Evolutionary conservation across 2,329 filamentous ascomycete genomes (phyloP).

Genomic region (Rutstroemia sp.): DNA sequence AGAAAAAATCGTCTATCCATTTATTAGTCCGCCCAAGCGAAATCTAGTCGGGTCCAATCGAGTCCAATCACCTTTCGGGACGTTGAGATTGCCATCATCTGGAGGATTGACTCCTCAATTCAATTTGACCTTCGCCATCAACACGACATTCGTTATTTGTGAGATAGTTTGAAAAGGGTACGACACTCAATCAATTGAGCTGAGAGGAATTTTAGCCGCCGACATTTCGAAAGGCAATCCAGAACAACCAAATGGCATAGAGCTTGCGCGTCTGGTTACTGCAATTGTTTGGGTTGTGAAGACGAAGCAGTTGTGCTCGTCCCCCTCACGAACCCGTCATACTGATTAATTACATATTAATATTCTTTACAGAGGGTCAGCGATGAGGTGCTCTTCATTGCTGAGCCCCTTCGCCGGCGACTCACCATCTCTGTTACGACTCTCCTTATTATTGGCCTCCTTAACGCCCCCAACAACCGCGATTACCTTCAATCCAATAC

Average conservation of each 20-base stretch:
- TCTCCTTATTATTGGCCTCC: constrained; percentile 32
- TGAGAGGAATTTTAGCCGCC: not conserved
- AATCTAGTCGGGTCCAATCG: not conserved
- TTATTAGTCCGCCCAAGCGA: not conserved
- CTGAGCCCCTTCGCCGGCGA: constrained; percentile 22
- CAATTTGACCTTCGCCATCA: not conserved
- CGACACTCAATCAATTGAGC: not conserved
- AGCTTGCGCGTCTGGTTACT: constrained; percentile 2
- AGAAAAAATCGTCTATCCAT: not conserved
- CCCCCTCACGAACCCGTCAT: constrained; percentile 9
- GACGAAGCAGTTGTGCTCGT: constrained; percentile 14
- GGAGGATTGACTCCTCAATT: not conserved
- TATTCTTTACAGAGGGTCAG: constrained; percentile 15
- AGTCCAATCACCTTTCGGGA: not conserved
- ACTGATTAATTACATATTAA: constrained; percentile 11
- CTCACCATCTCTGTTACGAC: constrained; percentile 32
- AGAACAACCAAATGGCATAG: constrained; percentile 16
- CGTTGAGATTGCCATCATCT: not conserved
- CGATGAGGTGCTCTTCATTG: constrained; percentile 29
- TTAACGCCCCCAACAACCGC: constrained; percentile 39
- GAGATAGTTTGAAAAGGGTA: not conserved
- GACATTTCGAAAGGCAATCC: constrained; percentile 9
- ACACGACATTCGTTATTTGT: constrained; percentile 3
- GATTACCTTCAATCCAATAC: constrained; percentile 52
- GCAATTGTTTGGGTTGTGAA: constrained; percentile 10